Evolutionary conservation across 2,329 filamentous ascomycete species (phyloP), one percentile per base, ranked within the genome.

Genomic region (Alternaria rosae): DNA sequence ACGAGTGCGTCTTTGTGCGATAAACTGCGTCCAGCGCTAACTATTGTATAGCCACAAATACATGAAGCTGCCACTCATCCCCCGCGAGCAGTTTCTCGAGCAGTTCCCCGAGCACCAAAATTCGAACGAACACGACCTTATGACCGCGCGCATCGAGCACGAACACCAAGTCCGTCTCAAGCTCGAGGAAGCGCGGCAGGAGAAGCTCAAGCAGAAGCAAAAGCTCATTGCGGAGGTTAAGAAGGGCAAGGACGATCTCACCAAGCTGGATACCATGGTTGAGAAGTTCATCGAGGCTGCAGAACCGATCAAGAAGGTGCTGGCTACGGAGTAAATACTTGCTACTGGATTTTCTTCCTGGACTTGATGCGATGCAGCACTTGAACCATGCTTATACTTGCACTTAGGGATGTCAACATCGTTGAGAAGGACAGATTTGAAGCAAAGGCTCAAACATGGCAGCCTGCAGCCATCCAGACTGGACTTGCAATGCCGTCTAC

Each of bases 241-340:
- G 82, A 93, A 93, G 81, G 88, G 94, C 69, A 97, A 97, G 78
- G 94, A 97, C 58, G 93, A 98, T 73, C 83, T 99, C 51, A 93
- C 92, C 20, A 97, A 91, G 73, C 82, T 99, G 63, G 95, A 99
- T 73, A 91, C 92, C 74, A 93, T 97, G 79, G 83, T 98, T 59
- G 95, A 98, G 81, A 94, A 92, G 74, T 97, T 97, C 76, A 94
- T 97, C 72, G 93, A 96, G 79, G 92, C 92, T 52, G 92, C 92
- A 53, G 94, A 94, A 85, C 92, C 92, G 0, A 96, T 97, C 61
- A 90, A 94, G 79, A 92, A 91, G 77, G 87, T 92, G 2, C 93
- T 97, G 68, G 92, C 94, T 73, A 94, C 93, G 78, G 90, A 86
- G 68, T 85, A 75, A 54, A 42, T 30, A 15, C 13, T 21, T 55